These are phyloP conservation scores for Jackrogersella multiformis DNA, from an alignment of 495 filamentous ascomycete species.

Conservation along the genomic window DNA sequence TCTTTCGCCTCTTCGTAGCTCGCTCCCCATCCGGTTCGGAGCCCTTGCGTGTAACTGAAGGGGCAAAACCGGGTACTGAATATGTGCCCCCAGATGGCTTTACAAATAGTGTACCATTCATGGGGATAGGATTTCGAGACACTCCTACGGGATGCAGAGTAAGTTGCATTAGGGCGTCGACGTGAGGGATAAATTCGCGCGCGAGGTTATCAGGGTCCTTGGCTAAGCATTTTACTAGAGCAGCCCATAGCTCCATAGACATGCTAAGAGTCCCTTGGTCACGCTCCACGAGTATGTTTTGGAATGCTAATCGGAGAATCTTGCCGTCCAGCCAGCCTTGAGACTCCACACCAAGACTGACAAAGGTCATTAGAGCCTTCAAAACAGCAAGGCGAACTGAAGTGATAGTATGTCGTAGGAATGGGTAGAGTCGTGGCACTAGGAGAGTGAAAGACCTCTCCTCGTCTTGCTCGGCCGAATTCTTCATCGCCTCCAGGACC, in stretches of 20 bases:
- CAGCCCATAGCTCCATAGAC: slow-evolving; percentile 87
- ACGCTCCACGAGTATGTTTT: slow-evolving; percentile 93
- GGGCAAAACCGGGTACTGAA: slow-evolving; percentile 59
- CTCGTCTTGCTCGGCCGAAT: slow-evolving; percentile 81
- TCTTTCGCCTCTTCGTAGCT: slow-evolving; percentile 76
- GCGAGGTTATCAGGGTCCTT: slow-evolving; percentile 65
- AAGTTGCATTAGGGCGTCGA: slow-evolving; percentile 79
- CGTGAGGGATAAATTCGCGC: slow-evolving; percentile 72
- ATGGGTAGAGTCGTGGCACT: slow-evolving; percentile 93
- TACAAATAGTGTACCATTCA: slow-evolving; percentile 88
- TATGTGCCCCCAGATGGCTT: slow-evolving; percentile 92
- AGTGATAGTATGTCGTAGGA: slow-evolving; percentile 95
- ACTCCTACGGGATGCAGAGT: slow-evolving; percentile 91
- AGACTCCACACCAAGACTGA: slow-evolving; percentile 82
- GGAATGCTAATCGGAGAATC: slow-evolving; percentile 86
- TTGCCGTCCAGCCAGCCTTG: slow-evolving; percentile 93
- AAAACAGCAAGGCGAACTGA: slow-evolving; percentile 93
- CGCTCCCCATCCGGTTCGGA: slow-evolving; percentile 66
- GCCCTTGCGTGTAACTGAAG: slow-evolving; percentile 61
- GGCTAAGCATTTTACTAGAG: slow-evolving; percentile 74
- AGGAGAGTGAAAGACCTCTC: slow-evolving; percentile 89
- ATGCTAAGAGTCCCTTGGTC: slow-evolving; percentile 77
- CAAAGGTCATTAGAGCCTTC: slow-evolving; percentile 90
- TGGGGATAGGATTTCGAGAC: slow-evolving; percentile 84
- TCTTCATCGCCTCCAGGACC: slow-evolving; percentile 93